Conservation (phyloP, 306 rosid genomes). For the cucumber (Cucumis sativus) region Cucumber_9930_V3 NC_026658.2:6982501-6983000, state of each 20-base stretch:
- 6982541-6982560: too few relatives aligned
- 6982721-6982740: background rate
- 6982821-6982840: slow-evolving; percentile 4
- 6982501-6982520: too few relatives aligned
- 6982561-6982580: too few relatives aligned
- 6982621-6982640: too few relatives aligned
- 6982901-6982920: slow-evolving; percentile 43
- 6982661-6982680: too few relatives aligned
- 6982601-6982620: too few relatives aligned
- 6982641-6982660: too few relatives aligned
- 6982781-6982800: background rate
- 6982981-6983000: slow-evolving; percentile 4
- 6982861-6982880: background rate
- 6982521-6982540: too few relatives aligned
- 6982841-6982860: slow-evolving; percentile 5
- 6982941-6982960: slow-evolving; percentile 28
- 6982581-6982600: too few relatives aligned
- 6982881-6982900: background rate
- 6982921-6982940: slow-evolving; percentile 10
- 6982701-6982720: background rate
- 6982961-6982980: slow-evolving; percentile 17
- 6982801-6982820: background rate
- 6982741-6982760: background rate
- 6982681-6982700: background rate
- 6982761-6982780: too few relatives aligned